phyloP scores from a whole-genome alignment of 352 stramenopile species.

The Phytophthora melonis region DNA sequence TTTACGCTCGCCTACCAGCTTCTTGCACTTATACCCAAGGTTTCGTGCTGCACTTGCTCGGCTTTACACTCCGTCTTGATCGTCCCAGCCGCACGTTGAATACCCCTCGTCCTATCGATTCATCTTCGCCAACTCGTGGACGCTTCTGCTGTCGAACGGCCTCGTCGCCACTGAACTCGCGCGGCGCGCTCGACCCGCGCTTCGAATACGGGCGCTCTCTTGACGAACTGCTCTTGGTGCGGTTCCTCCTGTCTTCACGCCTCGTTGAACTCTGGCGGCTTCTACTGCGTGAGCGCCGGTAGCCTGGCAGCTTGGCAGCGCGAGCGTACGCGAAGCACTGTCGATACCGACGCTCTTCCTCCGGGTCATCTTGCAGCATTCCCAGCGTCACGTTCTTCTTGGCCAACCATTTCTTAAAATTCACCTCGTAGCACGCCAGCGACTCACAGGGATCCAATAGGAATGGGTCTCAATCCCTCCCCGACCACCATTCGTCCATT shows the following conservation, averaged over 20 bases:
- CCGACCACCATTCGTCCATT: neutral
- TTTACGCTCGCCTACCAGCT: neutral
- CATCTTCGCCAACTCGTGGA: too few relatives aligned
- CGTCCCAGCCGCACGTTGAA: neutral
- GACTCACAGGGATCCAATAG: neutral
- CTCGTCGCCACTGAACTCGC: too few relatives aligned
- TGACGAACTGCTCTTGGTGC: too few relatives aligned
- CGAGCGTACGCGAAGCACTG: neutral
- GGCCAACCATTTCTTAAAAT: neutral
- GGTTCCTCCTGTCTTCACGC: too few relatives aligned
- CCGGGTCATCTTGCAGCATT: neutral
- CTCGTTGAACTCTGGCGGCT: too few relatives aligned
- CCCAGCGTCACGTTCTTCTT: neutral
- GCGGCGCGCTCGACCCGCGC: too few relatives aligned
- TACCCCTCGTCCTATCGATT: too few relatives aligned
- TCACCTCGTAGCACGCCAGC: neutral
- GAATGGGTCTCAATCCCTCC: neutral
- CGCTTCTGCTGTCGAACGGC: too few relatives aligned
- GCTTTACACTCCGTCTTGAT: neutral
- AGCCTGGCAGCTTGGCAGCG: neutral
- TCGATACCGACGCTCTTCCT: slow-evolving; percentile 5
- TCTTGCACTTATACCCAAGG: neutral
- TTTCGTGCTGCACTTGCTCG: neutral
- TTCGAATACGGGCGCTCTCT: too few relatives aligned
- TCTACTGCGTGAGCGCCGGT: neutral